These are phyloP conservation scores for Erysimum cheiri DNA, from an alignment of 441 rosid species.

Conservation along the genomic window DNA sequence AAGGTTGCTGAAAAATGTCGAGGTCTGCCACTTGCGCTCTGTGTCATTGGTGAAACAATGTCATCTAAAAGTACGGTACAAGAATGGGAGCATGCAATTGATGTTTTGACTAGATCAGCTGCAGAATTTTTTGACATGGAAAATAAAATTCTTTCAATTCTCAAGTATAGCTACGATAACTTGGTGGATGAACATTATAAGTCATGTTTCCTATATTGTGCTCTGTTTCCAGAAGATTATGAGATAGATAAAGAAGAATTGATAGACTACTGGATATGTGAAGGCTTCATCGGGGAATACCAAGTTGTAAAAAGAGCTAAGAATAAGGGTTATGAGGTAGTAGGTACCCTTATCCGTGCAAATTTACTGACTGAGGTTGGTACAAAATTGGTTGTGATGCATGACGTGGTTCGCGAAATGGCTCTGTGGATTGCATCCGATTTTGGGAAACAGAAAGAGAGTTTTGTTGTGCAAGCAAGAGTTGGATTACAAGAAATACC, in stretches of 20 bases:
- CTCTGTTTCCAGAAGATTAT: constrained; percentile 34
- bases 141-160: constrained; percentile 31
- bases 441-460: constrained; percentile 26
- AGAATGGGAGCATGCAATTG: constrained; percentile 42
- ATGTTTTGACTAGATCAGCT: constrained; percentile 3
- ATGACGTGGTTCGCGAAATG: constrained; percentile 31
- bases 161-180: constrained; percentile 45
- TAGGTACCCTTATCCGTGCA: constrained; percentile 36
- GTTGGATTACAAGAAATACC: constrained; percentile 31
- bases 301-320: background rate
- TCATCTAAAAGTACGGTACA: constrained; percentile 11
- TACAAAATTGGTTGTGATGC: background rate
- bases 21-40: constrained; percentile 40
- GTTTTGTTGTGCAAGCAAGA: no score
- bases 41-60: constrained; percentile 39
- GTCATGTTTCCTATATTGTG: constrained; percentile 48
- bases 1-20: constrained; percentile 12
- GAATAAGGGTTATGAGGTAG: constrained; percentile 34
- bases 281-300: constrained; percentile 33
- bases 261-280: constrained; percentile 47
- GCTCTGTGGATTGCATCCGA: constrained; percentile 44
- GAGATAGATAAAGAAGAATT: background rate
- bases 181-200: constrained; percentile 19
- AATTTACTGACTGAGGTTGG: constrained; percentile 37
- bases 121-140: constrained; percentile 28